A percentile compares a stretch with the other conserved stretches of the same genome.
phyloP scores from a whole-genome alignment of 345 rosid species.

The Camelina hispida region DNA sequence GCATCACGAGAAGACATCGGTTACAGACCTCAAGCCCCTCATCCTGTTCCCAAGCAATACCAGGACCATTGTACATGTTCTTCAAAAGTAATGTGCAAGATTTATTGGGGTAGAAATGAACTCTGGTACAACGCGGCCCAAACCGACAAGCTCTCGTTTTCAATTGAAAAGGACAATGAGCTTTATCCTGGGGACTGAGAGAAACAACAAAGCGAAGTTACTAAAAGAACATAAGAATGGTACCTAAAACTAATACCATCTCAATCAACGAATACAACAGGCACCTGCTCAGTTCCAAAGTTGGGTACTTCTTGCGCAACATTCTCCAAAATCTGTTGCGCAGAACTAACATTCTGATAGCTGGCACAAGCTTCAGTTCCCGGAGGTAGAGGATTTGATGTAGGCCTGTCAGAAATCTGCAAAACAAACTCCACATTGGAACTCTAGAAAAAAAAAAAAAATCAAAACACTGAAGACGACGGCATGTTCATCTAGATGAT shows the following conservation, averaged over 20 bases:
- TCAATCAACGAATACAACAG: slow-evolving; percentile 16
- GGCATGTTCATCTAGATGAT: slow-evolving; percentile 20
- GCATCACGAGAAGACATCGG: slow-evolving; percentile 66
- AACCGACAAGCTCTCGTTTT: slow-evolving; percentile 97
- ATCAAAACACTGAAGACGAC: slow-evolving; percentile 1
- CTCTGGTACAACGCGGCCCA: slow-evolving; percentile 96
- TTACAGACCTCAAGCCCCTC: slow-evolving; percentile 99
- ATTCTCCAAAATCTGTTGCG: slow-evolving; percentile 70
- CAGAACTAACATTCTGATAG: slow-evolving; percentile 59
- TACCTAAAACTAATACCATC: slow-evolving; percentile 5
- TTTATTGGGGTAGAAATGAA: slow-evolving; percentile 88
- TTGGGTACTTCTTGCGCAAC: slow-evolving; percentile 89
- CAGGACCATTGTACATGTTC: slow-evolving; percentile 97
- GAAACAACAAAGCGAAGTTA: background rate
- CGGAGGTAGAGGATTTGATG: slow-evolving; percentile 94
- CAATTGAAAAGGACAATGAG: slow-evolving; percentile 97
- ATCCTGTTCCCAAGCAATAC: slow-evolving; percentile 95
- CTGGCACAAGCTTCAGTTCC: slow-evolving; percentile 62
- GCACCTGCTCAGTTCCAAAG: slow-evolving; percentile 95
- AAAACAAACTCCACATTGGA: slow-evolving; percentile 31
- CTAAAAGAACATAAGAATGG: slow-evolving; percentile 4
- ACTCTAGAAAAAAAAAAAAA: background rate
- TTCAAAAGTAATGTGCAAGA: slow-evolving; percentile 86
- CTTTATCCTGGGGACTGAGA: slow-evolving; percentile 72
- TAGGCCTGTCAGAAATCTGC: slow-evolving; percentile 79